Base-by-base conservation (phyloP, 2,329 filamentous ascomycete genomes). In the Chrysoporthe deuterocubensis region DNA sequence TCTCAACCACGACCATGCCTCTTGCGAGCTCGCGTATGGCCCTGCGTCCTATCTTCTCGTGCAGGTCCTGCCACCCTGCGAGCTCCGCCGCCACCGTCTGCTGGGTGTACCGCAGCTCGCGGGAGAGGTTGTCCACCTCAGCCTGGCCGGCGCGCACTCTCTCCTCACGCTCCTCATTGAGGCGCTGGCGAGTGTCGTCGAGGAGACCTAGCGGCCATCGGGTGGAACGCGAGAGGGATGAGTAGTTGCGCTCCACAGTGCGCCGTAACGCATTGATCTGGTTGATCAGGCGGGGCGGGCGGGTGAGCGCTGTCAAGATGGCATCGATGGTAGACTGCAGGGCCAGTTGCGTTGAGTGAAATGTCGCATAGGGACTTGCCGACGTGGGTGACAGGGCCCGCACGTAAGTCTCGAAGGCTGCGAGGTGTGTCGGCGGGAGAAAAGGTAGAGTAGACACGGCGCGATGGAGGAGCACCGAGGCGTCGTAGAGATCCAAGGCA, bases 51-150 rank as follows among this genome's bases (percentile, higher is more conserved):
- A 92, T 89, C 74, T 87, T 88, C 72, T 93, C 92, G 75, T 97
- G 89, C 81, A 94, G 88, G 52, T 96, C 93, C 75, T 97, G 94
- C 93, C 96, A 99, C 18, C 92, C 94, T 0, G 96, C 96, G 66
- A 99, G 79, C 80, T 99, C 96, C 1, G 89, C 86, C 7, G 96
- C 95, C 34, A 98, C 95, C 16, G 95, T 93, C 78, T 96, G 93
- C 80, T 97, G 95, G 60, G 94, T 97, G 78, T 96, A 97, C 62
- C 93, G 84, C 66, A 99, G 82, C 78, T 99, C 96, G 63, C 88
- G 88, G 0, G 91, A 90, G n/a, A 97, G 79, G 56, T 89, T 87
- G 26, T 90, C 87, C 13, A 92, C 86, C 76, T 97, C 93, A 21
- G 84, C 79, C 71, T 90, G 87, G 32, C 87, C 88, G 71, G 90